These are phyloP conservation scores for Apiospora arundinis DNA, from an alignment of 2,329 filamentous ascomycete species.

Conservation along the genomic window DNA sequence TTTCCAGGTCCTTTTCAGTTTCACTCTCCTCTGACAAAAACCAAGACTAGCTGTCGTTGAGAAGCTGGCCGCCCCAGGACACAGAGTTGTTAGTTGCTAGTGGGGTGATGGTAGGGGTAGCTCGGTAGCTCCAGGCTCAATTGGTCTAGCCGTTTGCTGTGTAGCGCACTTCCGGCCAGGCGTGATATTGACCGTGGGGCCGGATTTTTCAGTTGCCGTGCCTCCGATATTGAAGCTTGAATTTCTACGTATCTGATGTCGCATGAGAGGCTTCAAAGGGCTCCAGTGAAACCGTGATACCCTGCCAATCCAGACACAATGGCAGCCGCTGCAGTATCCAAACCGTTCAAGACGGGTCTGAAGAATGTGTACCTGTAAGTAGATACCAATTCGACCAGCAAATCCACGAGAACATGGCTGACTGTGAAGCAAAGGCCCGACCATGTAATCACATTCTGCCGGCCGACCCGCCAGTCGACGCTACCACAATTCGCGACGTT, in stretches of 20 bases:
- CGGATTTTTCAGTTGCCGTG: conserved; percentile 24
- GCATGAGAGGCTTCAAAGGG: not conserved
- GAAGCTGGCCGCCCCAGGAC: not conserved
- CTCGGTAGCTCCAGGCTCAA: not conserved
- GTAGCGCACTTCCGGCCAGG: not conserved
- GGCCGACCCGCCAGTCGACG: conserved; percentile 22
- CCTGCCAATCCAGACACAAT: conserved; percentile 27
- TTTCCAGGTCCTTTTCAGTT: no score
- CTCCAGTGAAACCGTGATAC: not conserved
- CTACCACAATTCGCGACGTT: conserved; percentile 82
- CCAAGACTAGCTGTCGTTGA: not conserved
- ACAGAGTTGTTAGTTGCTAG: not conserved
- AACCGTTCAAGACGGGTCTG: conserved; percentile 35
- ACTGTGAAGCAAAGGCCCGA: conserved; percentile 22
- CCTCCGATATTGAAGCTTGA: conserved; percentile 25
- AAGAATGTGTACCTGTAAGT: conserved; percentile 43
- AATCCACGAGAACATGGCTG: not conserved
- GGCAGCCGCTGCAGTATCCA: conserved; percentile 28
- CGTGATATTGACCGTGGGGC: conserved; percentile 1
- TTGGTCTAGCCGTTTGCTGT: not conserved
- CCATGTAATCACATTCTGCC: conserved; percentile 25
- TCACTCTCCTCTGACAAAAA: not conserved
- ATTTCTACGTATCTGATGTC: conserved; percentile 17
- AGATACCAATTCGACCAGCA: not conserved
- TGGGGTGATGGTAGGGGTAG: conserved; percentile 2